Evolutionary conservation across 306 rosid genomes (phyloP).

Genomic region (Cicer arietinum): DNA sequence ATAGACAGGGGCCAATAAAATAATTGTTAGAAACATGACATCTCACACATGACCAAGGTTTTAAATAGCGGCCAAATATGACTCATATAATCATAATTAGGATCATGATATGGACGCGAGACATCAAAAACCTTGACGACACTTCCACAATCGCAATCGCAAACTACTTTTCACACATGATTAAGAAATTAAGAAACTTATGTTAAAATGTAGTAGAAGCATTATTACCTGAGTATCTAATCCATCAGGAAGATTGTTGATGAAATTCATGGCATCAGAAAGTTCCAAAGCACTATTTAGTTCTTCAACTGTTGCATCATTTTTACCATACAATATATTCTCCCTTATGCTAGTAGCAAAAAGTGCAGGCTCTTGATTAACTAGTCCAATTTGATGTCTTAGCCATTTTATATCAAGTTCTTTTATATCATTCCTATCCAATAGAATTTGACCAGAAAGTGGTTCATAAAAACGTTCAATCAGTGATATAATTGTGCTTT

Average conservation of each 20-base stretch:
- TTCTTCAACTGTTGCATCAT: conserved; percentile 74
- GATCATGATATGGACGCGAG: not conserved
- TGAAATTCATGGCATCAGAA: conserved; percentile 77
- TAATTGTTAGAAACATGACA: not conserved
- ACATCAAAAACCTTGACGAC: not conserved
- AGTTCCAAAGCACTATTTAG: conserved; percentile 68
- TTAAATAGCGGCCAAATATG: not conserved
- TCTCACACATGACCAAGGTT: not conserved
- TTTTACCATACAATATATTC: conserved; percentile 85
- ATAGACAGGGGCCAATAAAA: not conserved
- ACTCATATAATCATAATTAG: not conserved
- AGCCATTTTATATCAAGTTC: conserved; percentile 85
- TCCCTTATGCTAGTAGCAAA: conserved; percentile 86
- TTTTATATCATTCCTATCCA: conserved; percentile 61
- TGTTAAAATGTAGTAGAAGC: conserved; percentile 3
- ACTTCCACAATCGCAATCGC: not conserved
- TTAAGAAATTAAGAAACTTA: not conserved
- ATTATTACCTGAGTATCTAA: conserved; percentile 80
- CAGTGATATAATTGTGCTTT: conserved; percentile 79
- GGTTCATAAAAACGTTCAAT: conserved; percentile 94
- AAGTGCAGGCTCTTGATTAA: conserved; percentile 92
- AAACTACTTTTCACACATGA: not conserved
- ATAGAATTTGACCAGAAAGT: conserved; percentile 67
- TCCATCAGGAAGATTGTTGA: conserved; percentile 84
- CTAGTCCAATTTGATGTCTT: conserved; percentile 82